Percentiles rank a stretch among this genome's conserved stretches.
These are phyloP conservation scores for Neoascochyta sp. DNA, from an alignment of 2,329 filamentous ascomycete genomes.

Conservation along the genomic window DNA sequence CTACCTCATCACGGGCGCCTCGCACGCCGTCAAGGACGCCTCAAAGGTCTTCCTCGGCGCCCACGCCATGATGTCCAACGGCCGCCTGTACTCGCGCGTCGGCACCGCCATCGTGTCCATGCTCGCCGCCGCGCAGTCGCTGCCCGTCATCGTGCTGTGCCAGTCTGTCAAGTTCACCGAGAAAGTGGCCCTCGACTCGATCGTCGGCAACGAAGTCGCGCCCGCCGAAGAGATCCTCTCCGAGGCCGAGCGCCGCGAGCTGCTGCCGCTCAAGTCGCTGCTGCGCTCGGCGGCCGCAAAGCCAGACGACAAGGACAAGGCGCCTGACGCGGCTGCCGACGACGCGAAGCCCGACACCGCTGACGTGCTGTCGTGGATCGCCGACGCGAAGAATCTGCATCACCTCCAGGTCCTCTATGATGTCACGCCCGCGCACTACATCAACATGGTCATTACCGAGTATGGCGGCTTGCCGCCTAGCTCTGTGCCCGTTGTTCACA, in stretches of 20 bases:
- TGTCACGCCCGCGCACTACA: constrained; percentile 80
- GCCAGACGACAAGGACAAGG: constrained; percentile 20
- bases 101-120: constrained; percentile 86
- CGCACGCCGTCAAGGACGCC: constrained; percentile 66
- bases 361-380: constrained; percentile 39
- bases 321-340: constrained; percentile 8
- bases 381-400: constrained; percentile 47
- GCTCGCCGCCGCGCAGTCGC: constrained; percentile 69
- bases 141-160: constrained; percentile 84
- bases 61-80: constrained; percentile 94
- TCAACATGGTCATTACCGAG: constrained; percentile 88
- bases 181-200: constrained; percentile 83
- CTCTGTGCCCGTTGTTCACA: constrained; percentile 73
- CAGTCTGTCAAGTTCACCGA: constrained; percentile 95
- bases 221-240: constrained; percentile 63
- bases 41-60: constrained; percentile 76
- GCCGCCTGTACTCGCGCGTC: constrained; percentile 79
- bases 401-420: constrained; percentile 81
- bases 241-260: constrained; percentile 29
- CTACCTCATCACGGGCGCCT: constrained; percentile 72
- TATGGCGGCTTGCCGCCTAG: constrained; percentile 81
- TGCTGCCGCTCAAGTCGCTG: constrained; percentile 30
- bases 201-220: constrained; percentile 91
- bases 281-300: constrained; percentile 17
- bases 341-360: constrained; percentile 19